A percentile compares a stretch with the other conserved stretches of the same genome.
Conservation (phyloP, 495 filamentous ascomycete genomes). For the Neurospora sp. region DNA sequence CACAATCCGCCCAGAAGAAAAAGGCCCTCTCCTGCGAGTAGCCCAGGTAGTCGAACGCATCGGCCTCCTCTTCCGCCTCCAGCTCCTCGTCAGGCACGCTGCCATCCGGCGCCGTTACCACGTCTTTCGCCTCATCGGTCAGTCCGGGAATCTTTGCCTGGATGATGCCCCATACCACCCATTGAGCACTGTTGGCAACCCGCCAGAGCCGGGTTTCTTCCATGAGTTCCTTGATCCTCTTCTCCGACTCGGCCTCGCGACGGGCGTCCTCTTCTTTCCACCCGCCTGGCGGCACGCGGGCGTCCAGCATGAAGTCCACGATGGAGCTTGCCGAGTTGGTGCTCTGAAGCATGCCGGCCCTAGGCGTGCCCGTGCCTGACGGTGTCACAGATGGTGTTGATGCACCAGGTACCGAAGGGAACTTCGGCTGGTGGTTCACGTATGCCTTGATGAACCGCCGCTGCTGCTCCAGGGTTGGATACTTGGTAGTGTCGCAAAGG, state of each 20-base stretch:
- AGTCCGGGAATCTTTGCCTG: conserved; percentile 74
- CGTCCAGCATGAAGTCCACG: conserved; percentile 60
- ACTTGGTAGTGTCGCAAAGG: conserved; percentile 54
- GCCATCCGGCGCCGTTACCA: not conserved
- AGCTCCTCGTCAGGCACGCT: conserved; percentile 22
- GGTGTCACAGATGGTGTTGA: conserved; percentile 44
- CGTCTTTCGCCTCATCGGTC: conserved; percentile 14
- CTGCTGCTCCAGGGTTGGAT: conserved; percentile 76
- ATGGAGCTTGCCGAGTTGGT: conserved; percentile 33
- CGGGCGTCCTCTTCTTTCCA: conserved; percentile 51
- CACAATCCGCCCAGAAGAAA: conserved; percentile 87
- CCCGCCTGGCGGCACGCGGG: conserved; percentile 45
- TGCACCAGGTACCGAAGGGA: conserved; percentile 30
- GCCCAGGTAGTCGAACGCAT: conserved; percentile 81
- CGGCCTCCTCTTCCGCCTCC: conserved; percentile 32
- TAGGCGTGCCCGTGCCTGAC: conserved; percentile 14
- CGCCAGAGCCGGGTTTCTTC: conserved; percentile 79
- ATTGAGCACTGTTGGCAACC: conserved; percentile 74
- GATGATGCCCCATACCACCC: conserved; percentile 93
- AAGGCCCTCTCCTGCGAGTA: conserved; percentile 86
- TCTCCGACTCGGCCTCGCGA: conserved; percentile 49
- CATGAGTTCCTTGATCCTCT: conserved; percentile 55
- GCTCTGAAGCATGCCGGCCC: conserved; percentile 15
- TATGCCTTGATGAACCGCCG: conserved; percentile 77
- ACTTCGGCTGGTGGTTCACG: conserved; percentile 62